Evolutionary conservation across 1,284 basidiomycete genomes (phyloP).

Genomic region (Trichosporon asahii): DNA sequence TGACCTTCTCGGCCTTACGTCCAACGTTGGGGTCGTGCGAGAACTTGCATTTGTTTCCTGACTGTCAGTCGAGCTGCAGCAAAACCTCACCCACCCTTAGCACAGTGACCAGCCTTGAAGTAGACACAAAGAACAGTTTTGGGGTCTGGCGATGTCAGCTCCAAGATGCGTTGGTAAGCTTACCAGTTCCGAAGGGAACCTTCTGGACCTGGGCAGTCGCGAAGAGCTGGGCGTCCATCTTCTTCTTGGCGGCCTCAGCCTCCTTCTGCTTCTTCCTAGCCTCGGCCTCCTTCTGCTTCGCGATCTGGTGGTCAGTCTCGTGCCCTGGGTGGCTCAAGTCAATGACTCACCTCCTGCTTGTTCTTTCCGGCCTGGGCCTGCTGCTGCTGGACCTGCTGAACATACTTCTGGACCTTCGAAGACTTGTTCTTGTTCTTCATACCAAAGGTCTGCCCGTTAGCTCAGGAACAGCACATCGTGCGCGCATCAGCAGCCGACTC

Average conservation of each 20-base stretch:
- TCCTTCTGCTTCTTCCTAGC: constrained; percentile 70
- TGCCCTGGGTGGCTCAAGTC: not conserved
- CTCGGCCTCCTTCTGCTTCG: constrained; percentile 80
- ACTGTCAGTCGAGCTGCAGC: not conserved
- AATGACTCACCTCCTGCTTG: constrained; percentile 56
- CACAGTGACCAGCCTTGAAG: constrained; percentile 83
- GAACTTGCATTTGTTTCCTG: constrained; percentile 83
- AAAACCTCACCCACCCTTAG: constrained; percentile 60
- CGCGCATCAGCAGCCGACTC: not conserved
- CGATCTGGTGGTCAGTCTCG: constrained; percentile 52
- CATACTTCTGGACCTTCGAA: constrained; percentile 82
- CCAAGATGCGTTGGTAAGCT: constrained; percentile 38
- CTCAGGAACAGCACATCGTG: too few species aligned
- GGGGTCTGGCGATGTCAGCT: constrained; percentile 59
- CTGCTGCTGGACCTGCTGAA: constrained; percentile 74
- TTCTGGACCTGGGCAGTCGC: constrained; percentile 67
- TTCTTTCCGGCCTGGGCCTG: constrained; percentile 67
- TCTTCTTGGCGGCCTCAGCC: constrained; percentile 75
- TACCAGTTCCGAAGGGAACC: constrained; percentile 82
- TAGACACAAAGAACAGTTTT: constrained; percentile 81
- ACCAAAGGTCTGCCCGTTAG: constrained; percentile 60
- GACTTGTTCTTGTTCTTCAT: constrained; percentile 98
- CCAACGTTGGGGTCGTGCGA: constrained; percentile 86
- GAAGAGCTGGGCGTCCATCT: constrained; percentile 77
- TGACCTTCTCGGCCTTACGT: constrained; percentile 92